Percentiles rank a stretch among this genome's conserved stretches.
Conservation (phyloP, 257 asterid species). For the Capsicum pubescens region DNA sequence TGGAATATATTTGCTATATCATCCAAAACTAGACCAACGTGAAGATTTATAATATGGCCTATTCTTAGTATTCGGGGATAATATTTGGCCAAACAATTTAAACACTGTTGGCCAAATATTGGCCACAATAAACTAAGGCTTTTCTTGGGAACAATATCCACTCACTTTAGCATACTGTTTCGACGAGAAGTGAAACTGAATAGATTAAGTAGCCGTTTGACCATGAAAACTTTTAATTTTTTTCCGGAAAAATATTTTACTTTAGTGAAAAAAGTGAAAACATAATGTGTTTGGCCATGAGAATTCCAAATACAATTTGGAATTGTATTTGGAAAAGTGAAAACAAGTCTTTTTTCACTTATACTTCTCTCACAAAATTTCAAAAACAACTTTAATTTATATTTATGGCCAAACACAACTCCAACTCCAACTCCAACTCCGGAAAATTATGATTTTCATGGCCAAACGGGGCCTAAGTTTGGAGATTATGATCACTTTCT, state of each 20-base stretch:
- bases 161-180: conserved; percentile 1
- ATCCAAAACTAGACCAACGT: neutral
- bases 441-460: too few relatives aligned
- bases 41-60: neutral
- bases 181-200: neutral
- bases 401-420: too few relatives aligned
- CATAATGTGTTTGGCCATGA: too few relatives aligned
- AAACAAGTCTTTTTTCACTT: too few relatives aligned
- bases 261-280: too few relatives aligned
- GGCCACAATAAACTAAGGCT: neutral
- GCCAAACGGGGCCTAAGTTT: neutral
- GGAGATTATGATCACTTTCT: conserved; percentile 13
- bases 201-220: neutral
- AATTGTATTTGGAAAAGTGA: too few relatives aligned
- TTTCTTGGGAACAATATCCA: neutral
- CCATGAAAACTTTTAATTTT: too few relatives aligned
- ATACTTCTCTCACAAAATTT: too few relatives aligned
- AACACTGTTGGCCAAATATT: neutral
- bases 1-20: conserved; percentile 6
- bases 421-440: too few relatives aligned
- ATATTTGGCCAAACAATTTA: neutral
- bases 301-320: too few relatives aligned
- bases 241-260: too few relatives aligned
- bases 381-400: too few relatives aligned
- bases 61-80: neutral